Percentiles rank a stretch among this genome's conserved stretches.
phyloP scores from a whole-genome alignment of 2,329 filamentous ascomycete genomes.

The Pseudodiploospora longispora region DNA sequence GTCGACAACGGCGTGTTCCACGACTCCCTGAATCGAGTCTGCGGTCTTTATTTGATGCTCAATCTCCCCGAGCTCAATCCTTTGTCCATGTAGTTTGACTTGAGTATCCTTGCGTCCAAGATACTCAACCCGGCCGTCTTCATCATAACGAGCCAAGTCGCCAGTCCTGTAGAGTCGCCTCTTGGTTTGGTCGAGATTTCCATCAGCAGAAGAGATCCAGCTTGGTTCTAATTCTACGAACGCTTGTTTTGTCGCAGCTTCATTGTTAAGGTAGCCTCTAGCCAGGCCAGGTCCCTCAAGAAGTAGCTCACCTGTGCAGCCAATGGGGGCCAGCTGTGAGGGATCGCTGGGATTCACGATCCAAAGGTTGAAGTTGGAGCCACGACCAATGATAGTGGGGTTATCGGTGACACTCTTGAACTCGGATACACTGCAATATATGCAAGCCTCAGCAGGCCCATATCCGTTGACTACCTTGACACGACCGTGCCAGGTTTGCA shows the following conservation, averaged over 20 bases:
- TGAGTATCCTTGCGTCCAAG: conserved; percentile 47
- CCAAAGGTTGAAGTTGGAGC: background rate
- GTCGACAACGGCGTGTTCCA: background rate
- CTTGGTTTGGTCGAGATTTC: too few relatives aligned
- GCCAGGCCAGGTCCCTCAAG: conserved; percentile 44
- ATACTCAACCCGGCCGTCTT: conserved; percentile 31
- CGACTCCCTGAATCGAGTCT: background rate
- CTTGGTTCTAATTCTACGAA: too few relatives aligned
- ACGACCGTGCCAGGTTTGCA: background rate
- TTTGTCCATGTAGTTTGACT: conserved; percentile 49
- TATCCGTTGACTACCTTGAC: background rate
- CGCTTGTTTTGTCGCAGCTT: too few relatives aligned
- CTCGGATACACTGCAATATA: background rate
- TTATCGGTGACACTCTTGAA: too few relatives aligned
- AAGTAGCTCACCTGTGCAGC: conserved; percentile 35
- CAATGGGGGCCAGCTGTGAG: conserved; percentile 27
- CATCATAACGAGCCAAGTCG: conserved; percentile 34
- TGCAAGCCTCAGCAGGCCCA: background rate
- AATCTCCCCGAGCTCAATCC: conserved; percentile 36
- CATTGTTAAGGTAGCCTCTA: conserved; percentile 33
- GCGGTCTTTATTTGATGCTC: conserved; percentile 6
- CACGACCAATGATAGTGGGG: too few relatives aligned
- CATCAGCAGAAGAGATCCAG: too few relatives aligned
- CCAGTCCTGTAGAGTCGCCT: conserved; percentile 35
- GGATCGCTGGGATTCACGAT: background rate